Conservation (phyloP, 2,329 filamentous ascomycete species). For the Pseudogymnoascus sp. region DNA sequence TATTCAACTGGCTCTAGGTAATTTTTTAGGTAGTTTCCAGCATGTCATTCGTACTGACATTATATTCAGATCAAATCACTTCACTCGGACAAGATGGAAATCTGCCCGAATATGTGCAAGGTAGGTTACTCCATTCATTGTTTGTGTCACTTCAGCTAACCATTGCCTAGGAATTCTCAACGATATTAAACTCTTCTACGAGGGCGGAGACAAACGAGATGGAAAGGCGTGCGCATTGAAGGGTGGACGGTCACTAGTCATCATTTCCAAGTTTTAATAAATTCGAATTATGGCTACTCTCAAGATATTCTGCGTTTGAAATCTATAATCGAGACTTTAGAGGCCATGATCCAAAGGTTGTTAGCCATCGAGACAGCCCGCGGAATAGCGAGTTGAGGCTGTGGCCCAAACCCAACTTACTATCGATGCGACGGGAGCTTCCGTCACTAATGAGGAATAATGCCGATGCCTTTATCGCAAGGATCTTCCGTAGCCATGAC, state of each 20-base stretch:
- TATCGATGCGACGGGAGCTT: too few relatives aligned
- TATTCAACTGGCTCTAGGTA: background rate
- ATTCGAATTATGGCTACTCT: background rate
- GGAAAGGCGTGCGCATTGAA: conserved; percentile 11
- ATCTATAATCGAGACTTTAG: conserved; percentile 16
- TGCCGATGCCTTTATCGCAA: too few relatives aligned
- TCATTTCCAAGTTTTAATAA: background rate
- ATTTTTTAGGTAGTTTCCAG: background rate
- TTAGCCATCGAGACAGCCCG: too few relatives aligned
- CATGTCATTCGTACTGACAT: background rate
- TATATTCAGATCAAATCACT: background rate
- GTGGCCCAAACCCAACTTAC: too few relatives aligned
- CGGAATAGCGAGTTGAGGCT: too few relatives aligned
- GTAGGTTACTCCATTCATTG: background rate
- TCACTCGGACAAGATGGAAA: background rate
- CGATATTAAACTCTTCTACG: background rate
- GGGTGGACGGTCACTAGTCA: conserved; percentile 10
- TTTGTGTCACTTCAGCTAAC: background rate
- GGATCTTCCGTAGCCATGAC: too few relatives aligned
- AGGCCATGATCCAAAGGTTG: conserved; percentile 16
- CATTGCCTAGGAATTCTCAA: background rate
- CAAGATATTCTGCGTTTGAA: conserved; percentile 13
- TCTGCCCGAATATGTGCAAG: background rate
- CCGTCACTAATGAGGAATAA: too few relatives aligned
- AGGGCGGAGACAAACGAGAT: background rate